Evolutionary conservation across 2,329 filamentous ascomycete genomes (phyloP).

Genomic region (Epichloe gansuensis): DNA sequence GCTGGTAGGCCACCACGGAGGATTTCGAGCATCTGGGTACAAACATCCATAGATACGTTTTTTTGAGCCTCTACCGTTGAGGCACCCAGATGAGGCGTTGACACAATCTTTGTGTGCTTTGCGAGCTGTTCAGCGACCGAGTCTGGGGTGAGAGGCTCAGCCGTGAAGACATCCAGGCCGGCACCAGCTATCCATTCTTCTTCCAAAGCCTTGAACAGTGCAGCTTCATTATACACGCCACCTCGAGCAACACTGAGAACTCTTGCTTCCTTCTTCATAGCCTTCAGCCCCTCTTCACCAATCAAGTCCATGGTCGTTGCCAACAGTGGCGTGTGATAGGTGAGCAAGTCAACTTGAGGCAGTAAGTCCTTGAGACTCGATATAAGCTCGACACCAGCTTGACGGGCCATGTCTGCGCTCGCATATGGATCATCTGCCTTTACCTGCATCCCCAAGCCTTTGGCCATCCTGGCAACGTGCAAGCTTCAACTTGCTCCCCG

Average conservation of each 20-base stretch:
- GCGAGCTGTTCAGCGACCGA: constrained; percentile 52
- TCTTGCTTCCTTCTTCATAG: constrained; percentile 62
- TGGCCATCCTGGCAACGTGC: constrained; percentile 68
- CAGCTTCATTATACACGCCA: constrained; percentile 67
- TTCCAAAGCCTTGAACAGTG: constrained; percentile 58
- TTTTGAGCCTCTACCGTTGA: constrained; percentile 75
- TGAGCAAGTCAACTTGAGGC: constrained; percentile 60
- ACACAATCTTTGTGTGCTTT: constrained; percentile 58
- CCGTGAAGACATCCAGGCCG: constrained; percentile 68
- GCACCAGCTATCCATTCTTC: constrained; percentile 62
- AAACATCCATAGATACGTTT: constrained; percentile 73
- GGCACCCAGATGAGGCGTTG: constrained; percentile 69
- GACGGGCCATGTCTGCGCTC: constrained; percentile 55
- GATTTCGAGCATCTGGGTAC: constrained; percentile 65
- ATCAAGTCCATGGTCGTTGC: constrained; percentile 67
- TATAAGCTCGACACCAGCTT: constrained; percentile 55
- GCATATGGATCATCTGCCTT: constrained; percentile 69
- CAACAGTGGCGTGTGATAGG: constrained; percentile 69
- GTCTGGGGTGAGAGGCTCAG: constrained; percentile 48
- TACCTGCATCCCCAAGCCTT: constrained; percentile 65
- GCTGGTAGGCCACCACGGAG: constrained; percentile 59
- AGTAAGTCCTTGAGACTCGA: constrained; percentile 46
- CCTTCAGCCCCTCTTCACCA: constrained; percentile 49
- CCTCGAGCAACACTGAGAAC: constrained; percentile 72
- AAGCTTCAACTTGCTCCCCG: constrained; percentile 59